Evolutionary conservation across 139 green algal species (phyloP).

Genomic region (Coccomyxa sp.): DNA sequence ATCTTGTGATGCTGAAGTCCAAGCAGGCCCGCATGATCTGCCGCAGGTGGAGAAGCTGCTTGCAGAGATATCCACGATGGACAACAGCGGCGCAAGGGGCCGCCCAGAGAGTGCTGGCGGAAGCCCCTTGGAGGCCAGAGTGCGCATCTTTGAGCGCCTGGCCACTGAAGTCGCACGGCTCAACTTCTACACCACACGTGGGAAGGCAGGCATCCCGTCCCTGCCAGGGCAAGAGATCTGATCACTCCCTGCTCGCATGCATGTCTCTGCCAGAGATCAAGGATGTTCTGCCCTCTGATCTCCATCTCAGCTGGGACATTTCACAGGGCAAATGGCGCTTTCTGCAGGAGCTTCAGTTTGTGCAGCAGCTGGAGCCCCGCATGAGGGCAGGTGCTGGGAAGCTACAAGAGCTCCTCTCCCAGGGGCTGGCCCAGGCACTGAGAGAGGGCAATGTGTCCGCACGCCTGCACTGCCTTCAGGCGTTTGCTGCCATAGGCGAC

Average conservation of each 20-base stretch:
- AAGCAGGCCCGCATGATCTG: neutral
- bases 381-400: slow-evolving; percentile 39
- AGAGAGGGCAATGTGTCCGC: slow-evolving; percentile 23
- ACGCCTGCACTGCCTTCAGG: slow-evolving; percentile 70
- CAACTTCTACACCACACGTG: slow-evolving; percentile 67
- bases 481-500: slow-evolving; percentile 70
- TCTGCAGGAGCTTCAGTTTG: slow-evolving; percentile 69
- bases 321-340: neutral
- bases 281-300: neutral
- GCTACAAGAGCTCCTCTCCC: slow-evolving; percentile 44
- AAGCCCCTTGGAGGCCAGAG: slow-evolving; percentile 54
- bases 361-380: slow-evolving; percentile 62
- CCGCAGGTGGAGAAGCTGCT: slow-evolving; percentile 90
- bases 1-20: no score
- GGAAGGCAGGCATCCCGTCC: slow-evolving; percentile 38
- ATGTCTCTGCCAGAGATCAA: neutral
- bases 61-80: slow-evolving; percentile 48
- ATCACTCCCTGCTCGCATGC: neutral
- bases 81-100: no score
- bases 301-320: neutral
- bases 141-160: slow-evolving; percentile 81
- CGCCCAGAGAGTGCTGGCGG: no score
- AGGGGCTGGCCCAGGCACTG: slow-evolving; percentile 48
- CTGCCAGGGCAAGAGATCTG: neutral
- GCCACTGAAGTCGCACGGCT: slow-evolving; percentile 82